phyloP scores from a whole-genome alignment of 1,139 yeast species.

The Protomyces inundatus region DNA sequence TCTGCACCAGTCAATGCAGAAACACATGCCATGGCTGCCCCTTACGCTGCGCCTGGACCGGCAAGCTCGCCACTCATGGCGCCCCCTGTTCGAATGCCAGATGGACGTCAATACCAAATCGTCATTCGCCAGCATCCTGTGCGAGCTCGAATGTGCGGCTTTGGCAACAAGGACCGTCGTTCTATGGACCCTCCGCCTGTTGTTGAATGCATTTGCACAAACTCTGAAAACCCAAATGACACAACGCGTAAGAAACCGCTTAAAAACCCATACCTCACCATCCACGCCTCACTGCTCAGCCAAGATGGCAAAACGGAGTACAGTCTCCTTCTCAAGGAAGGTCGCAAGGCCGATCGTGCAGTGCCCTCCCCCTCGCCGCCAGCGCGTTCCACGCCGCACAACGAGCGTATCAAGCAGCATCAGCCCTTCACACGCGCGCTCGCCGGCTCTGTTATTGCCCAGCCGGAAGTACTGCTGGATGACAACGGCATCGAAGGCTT shows the following conservation, averaged over 20 bases:
- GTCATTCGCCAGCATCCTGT: conserved; percentile 19
- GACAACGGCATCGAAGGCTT: conserved; percentile 24
- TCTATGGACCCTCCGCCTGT: conserved; percentile 24
- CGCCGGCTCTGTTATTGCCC: conserved; percentile 18
- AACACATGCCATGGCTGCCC: too few species aligned
- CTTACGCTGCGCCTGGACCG: too few species aligned
- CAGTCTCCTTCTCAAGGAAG: conserved; percentile 1
- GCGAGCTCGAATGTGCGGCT: conserved; percentile 27
- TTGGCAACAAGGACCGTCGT: conserved; percentile 26
- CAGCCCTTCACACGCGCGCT: conserved; percentile 10
- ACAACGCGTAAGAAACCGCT: neutral
- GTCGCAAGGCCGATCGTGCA: neutral
- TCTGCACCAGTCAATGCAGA: too few species aligned
- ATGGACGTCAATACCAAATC: neutral
- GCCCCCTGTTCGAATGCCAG: too few species aligned
- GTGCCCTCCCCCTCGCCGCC: too few species aligned
- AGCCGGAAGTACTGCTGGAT: conserved; percentile 1
- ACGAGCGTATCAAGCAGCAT: neutral
- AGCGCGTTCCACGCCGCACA: neutral
- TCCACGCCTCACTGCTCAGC: conserved; percentile 11
- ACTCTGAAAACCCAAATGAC: neutral
- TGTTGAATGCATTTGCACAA: conserved; percentile 3
- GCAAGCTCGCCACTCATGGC: too few species aligned
- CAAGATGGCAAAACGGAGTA: conserved; percentile 5
- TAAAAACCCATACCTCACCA: conserved; percentile 9